Evolutionary conservation across 2,329 filamentous ascomycete species (phyloP).

Genomic region (Trichoderma harzianum): DNA sequence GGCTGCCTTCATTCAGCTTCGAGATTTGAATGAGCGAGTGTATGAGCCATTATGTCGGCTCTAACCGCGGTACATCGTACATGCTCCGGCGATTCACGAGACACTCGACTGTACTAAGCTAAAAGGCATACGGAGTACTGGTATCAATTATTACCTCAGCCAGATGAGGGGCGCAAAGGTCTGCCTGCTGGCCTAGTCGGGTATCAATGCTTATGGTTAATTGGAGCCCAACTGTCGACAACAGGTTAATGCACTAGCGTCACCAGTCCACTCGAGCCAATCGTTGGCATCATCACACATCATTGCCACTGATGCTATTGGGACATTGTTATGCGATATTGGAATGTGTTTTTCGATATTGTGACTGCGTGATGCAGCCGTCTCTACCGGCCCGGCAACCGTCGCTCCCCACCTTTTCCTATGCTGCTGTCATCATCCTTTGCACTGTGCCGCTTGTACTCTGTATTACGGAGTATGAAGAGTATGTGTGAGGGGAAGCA

Average conservation of each 20-base stretch:
- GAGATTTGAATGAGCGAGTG: background rate
- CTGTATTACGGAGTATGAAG: background rate
- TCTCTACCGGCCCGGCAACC: background rate
- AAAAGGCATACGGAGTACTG: background rate
- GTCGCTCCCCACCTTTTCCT: background rate
- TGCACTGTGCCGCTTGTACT: background rate
- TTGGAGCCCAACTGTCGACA: slow-evolving; percentile 34
- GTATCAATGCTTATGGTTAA: slow-evolving; percentile 39
- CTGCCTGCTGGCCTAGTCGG: slow-evolving; percentile 29
- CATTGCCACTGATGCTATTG: slow-evolving; percentile 1
- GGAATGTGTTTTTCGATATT: background rate
- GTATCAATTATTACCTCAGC: slow-evolving; percentile 8
- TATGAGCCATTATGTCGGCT: background rate
- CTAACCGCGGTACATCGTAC: background rate
- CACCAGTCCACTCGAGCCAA: slow-evolving; percentile 21
- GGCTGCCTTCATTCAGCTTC: background rate
- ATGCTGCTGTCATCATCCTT: background rate
- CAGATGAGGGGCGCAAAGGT: background rate
- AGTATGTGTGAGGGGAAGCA: background rate
- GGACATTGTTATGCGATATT: background rate
- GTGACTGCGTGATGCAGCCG: slow-evolving; percentile 4
- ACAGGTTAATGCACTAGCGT: slow-evolving; percentile 27
- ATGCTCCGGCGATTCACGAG: background rate
- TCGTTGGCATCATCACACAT: background rate
- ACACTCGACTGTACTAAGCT: background rate